Evolutionary conservation across 257 asterid species (phyloP).

Genomic region (Capsicum rhomboideum): DNA sequence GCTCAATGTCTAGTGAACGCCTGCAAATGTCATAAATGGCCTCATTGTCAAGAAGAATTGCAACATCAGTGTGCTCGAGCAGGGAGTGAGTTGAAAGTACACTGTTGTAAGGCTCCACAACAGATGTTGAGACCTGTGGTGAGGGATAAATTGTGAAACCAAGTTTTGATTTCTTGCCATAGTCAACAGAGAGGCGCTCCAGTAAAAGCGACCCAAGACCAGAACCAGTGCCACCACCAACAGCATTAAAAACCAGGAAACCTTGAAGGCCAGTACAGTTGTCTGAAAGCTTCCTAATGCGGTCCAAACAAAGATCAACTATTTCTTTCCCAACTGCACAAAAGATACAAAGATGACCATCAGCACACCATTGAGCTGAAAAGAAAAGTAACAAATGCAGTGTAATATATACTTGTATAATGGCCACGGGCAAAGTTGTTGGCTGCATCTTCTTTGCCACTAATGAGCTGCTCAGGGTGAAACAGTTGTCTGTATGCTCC

Average conservation of each 20-base stretch:
- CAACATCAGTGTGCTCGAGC: conserved; percentile 23
- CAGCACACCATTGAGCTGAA: neutral
- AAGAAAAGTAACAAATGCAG: neutral
- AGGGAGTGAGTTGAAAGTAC: conserved; percentile 23
- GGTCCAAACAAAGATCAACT: conserved; percentile 26
- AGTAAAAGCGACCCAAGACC: conserved; percentile 19
- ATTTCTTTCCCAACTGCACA: conserved; percentile 17
- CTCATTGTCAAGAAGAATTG: conserved; percentile 14
- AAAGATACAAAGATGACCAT: neutral
- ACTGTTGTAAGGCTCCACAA: conserved; percentile 25
- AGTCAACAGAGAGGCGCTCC: conserved; percentile 22
- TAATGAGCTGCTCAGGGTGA: conserved; percentile 25
- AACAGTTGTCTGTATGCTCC: conserved; percentile 15
- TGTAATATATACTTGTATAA: conserved; percentile 5
- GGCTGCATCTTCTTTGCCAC: conserved; percentile 26
- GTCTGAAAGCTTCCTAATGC: conserved; percentile 20
- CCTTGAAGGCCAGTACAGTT: conserved; percentile 23
- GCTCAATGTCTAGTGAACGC: conserved; percentile 10
- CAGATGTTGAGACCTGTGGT: conserved; percentile 23
- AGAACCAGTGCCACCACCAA: conserved; percentile 25
- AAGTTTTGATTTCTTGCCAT: conserved; percentile 22
- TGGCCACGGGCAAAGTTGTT: conserved; percentile 27
- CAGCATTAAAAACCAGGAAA: conserved; percentile 19
- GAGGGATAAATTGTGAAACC: conserved; percentile 25
- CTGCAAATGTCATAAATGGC: conserved; percentile 7